Conservation (phyloP, 306 rosid species). For the Calophaca sinica region DNA sequence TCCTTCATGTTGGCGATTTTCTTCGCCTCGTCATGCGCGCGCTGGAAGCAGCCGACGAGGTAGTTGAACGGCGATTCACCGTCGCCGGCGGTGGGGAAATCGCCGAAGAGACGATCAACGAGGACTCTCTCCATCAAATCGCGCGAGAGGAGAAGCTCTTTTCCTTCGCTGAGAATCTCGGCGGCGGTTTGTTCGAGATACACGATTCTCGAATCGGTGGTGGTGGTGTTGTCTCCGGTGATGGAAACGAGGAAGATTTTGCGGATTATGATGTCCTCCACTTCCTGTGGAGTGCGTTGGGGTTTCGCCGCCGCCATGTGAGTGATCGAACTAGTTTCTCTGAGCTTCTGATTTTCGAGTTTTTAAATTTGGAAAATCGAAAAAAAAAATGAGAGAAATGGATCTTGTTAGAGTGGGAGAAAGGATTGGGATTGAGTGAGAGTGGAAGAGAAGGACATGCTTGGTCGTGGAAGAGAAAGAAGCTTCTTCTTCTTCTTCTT, state of each 20-base stretch:
- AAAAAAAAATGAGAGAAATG: neutral
- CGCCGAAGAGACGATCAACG: slow-evolving; percentile 80
- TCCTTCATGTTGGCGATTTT: slow-evolving; percentile 81
- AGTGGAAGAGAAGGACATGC: neutral
- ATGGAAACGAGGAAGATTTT: slow-evolving; percentile 82
- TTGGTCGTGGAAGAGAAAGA: neutral
- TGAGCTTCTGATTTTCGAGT: neutral
- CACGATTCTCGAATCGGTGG: slow-evolving; percentile 64
- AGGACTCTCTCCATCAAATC: slow-evolving; percentile 80
- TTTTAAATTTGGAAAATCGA: neutral
- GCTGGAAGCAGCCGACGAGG: slow-evolving; percentile 74
- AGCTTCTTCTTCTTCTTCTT: neutral
- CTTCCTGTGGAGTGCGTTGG: slow-evolving; percentile 76
- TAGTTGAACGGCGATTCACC: slow-evolving; percentile 73
- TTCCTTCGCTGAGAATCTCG: slow-evolving; percentile 87
- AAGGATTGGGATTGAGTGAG: neutral
- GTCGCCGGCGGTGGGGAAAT: slow-evolving; percentile 36
- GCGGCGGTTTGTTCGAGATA: slow-evolving; percentile 89
- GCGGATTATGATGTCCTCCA: slow-evolving; percentile 87
- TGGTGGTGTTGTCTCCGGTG: slow-evolving; percentile 43
- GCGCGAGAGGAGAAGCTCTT: slow-evolving; percentile 66
- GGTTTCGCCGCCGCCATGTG: slow-evolving; percentile 78
- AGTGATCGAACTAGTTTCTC: neutral
- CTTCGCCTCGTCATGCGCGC: slow-evolving; percentile 81
- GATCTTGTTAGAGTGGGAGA: slow-evolving; percentile 28